Percentiles rank a stretch among this genome's conserved stretches.
Evolutionary conservation across 2,329 filamentous ascomycete species (phyloP).

Genomic region (Catunica adiposa): DNA sequence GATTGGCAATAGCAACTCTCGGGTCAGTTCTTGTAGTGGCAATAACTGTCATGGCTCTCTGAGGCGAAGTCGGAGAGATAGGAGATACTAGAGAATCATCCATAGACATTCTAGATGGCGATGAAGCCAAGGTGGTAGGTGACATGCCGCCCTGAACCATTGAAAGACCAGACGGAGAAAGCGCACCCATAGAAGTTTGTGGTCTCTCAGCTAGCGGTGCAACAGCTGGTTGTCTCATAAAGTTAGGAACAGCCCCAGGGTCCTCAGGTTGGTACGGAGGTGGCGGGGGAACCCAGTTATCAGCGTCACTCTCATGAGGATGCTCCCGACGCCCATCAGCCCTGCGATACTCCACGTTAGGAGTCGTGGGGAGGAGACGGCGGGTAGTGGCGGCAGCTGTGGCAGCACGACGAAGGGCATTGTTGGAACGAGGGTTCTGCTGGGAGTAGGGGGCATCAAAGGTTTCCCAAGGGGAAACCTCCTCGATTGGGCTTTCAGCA

Average conservation of each 20-base stretch:
- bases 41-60: conserved; percentile 1
- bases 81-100: background rate
- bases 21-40: background rate
- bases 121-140: background rate
- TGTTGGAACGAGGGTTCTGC: conserved; percentile 51
- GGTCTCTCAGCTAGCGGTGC: conserved; percentile 19
- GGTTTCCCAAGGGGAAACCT: conserved; percentile 26
- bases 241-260: conserved; percentile 38
- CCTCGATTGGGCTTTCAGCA: conserved; percentile 12
- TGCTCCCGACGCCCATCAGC: conserved; percentile 55
- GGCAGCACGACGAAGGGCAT: conserved; percentile 54
- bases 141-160: background rate
- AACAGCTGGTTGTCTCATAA: conserved; percentile 34
- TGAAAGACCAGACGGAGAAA: background rate
- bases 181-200: background rate
- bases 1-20: background rate
- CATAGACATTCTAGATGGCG: background rate
- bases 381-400: conserved; percentile 56
- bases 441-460: conserved; percentile 59
- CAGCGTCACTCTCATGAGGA: conserved; percentile 73
- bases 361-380: conserved; percentile 39
- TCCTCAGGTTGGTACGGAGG: conserved; percentile 60
- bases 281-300: conserved; percentile 76
- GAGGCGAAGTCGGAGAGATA: conserved; percentile 2
- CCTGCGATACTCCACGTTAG: conserved; percentile 45